Base-by-base conservation (phyloP, 2,329 filamentous ascomycete genomes). In the Stachybotrys chlorohalonatus region DNA sequence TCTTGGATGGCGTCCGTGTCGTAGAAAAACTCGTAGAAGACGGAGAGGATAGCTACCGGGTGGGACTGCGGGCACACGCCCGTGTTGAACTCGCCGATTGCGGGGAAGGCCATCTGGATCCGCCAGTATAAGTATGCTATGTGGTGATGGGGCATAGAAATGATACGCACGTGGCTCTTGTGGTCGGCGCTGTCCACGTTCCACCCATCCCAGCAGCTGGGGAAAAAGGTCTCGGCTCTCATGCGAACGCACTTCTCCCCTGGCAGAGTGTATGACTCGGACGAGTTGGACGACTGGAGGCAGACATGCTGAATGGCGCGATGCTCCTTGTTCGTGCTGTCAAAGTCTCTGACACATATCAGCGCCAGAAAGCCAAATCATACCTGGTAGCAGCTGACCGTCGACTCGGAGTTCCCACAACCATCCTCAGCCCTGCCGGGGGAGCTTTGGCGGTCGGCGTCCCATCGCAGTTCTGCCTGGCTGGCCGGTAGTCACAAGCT, bases 161-260 rank as follows among this genome's bases (percentile, higher is more conserved):
- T 8, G 47, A 11, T 16, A 55, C 59, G 53, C 58, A 85, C 74
- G 60, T 85, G 83, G 52, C 69, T 78, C 60, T 75, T 77, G 66
- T 85, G 81, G 64, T 83, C 72, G 1, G 70, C 51, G 7, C 74
- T 74, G 62, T 85, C 81, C 24, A 81, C 61, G 58, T 83, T 76
- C 49, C 71, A 69, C 39, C 83, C 83, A 57, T 86, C 75, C 83
- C 83, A 86, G 71, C 83, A 86, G 5, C 76, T 76, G 1, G 81
- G 82, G 64, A 85, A 84, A 63, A 76, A 78, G 17, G 83, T 70
- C 60, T 84, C 77, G 13, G 76, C 71, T 46, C 80, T 75, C 17
- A 77, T 70, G 47, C 80, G 74, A 42, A 74, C 65, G 62, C 83
- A 85, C 56, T 73, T 42, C 36, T 42, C 36, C 5, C 9, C 13